A percentile compares a stretch with the other conserved stretches of the same genome.
Conservation (phyloP, 148 eudicot genomes). For the Linanthus parryae region DNA sequence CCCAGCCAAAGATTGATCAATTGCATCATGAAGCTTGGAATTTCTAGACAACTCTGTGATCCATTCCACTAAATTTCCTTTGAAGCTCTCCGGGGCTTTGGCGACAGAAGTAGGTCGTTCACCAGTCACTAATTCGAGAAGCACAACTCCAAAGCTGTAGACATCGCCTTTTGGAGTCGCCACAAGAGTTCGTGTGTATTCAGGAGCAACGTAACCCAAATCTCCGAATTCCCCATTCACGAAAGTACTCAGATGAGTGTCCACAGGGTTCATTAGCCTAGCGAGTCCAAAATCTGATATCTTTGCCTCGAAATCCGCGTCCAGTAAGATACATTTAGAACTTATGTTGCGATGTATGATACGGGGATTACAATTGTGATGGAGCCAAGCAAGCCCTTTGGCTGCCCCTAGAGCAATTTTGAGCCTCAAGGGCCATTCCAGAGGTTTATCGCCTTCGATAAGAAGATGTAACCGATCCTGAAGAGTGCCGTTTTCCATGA, state of each 20-base stretch:
- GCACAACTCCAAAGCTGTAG: slow-evolving; percentile 40
- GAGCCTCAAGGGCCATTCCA: slow-evolving; percentile 39
- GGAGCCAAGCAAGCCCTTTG: slow-evolving; percentile 53
- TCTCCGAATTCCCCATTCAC: slow-evolving; percentile 49
- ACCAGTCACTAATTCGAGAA: slow-evolving; percentile 45
- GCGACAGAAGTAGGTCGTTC: slow-evolving; percentile 30
- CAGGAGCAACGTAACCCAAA: slow-evolving; percentile 52
- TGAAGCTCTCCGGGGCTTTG: slow-evolving; percentile 30
- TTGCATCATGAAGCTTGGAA: slow-evolving; percentile 26
- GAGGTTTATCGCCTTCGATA: slow-evolving; percentile 13
- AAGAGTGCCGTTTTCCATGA: slow-evolving; percentile 46
- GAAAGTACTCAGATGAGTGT: slow-evolving; percentile 46
- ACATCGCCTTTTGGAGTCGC: slow-evolving; percentile 52
- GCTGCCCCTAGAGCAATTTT: slow-evolving; percentile 45
- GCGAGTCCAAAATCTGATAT: slow-evolving; percentile 51
- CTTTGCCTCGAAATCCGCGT: slow-evolving; percentile 31
- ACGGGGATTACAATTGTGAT: slow-evolving; percentile 47
- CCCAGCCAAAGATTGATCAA: slow-evolving; percentile 32
- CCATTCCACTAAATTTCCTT: slow-evolving; percentile 44
- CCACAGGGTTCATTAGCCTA: slow-evolving; percentile 46
- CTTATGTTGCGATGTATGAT: slow-evolving; percentile 43
- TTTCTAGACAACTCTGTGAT: slow-evolving; percentile 22
- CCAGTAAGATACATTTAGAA: slow-evolving; percentile 42
- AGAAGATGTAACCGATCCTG: slow-evolving; percentile 25
- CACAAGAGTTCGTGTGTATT: slow-evolving; percentile 37